Base-by-base conservation (phyloP, 2,329 filamentous ascomycete genomes). In the Aspergillus sp. region DNA sequence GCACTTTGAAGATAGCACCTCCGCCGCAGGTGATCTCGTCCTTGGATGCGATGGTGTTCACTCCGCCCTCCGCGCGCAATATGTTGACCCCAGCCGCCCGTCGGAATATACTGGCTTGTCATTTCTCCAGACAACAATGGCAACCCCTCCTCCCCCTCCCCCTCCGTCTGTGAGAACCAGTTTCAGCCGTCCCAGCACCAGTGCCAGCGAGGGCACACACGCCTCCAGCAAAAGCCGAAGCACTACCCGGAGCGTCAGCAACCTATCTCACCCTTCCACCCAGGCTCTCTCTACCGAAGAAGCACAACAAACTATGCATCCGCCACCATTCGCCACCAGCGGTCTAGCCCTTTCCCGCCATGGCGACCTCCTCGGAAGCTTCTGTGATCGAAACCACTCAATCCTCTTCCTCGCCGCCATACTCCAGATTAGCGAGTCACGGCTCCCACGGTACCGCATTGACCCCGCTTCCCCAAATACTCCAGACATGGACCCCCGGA, bases 11-110 rank as follows among this genome's bases (percentile, higher is more conserved):
- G 77, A 79, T 47, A 70, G 70, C 9, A 62, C 70, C 5, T 62
- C 54, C 2, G 69, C 70, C 0, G 67, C 62, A 4, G 75, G 72
- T 0, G 70, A 77, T 48, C 52, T 77, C n/a, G 62, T 76, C 2
- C 57, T 77, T 25, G 75, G 74, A 9, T 76, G 73, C 50, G 75
- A 77, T 53, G 75, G 75, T 9, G 73, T 77, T 5, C 74, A 77
- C 63, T 77, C 75, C 3, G 62, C 65, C 17, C 69, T 72, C 25
- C 68, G 75, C 31, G 69, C 66, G 19, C 69, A 68, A 25, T 69
- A 73, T 39, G 67, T 77, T 33, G 72, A 74, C 6, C 72, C 72
- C 3, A 67, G 65, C 7, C 62, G 65, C 12, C 64, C 62, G 33
- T 73, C 75, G 6, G 64, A 71, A 48, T 78, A 77, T 62, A 71